Base-by-base conservation (phyloP, 176 grass and related monocot species). In the sorghum (Sorghum bicolor) region DNA sequence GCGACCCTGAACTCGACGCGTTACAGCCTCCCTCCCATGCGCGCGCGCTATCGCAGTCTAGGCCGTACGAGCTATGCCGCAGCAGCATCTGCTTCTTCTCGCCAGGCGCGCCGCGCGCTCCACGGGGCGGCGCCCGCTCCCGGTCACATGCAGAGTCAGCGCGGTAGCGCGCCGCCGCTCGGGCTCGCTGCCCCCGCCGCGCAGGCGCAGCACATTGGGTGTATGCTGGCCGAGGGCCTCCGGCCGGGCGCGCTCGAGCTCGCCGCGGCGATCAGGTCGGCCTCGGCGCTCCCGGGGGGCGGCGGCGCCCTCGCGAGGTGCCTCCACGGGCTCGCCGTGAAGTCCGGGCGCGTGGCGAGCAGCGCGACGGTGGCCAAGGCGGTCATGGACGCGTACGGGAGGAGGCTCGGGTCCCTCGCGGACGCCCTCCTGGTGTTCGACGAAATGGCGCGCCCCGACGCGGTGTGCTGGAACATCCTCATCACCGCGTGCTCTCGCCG, bases 401-500 rank as follows among this genome's bases (percentile, higher is more conserved):
- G 76, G 74, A 10, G 44, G 44, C 3, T 33, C 4, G 81, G 78
- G n/a, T 45, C 74, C 44, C 68, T 94, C 16, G 22, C 39, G 19
- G 60, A 85, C 47, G 86, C 88, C 37, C 80, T 68, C 72, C 38
- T 16, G 36, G 26, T 96, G 79, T 96, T 96, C 34, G 72, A 84
- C 40, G 90, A 93, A 78, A 89, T 93, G 83, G 6, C 14, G 58
- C 38, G 17, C 33, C 75, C 50, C 2, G 94, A 96, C 72, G 82
- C 91, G 0, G 90, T 93, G 28, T 81, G 85, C 76, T 91, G 91
- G 94, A 93, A 93, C 75, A 86, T 92, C 78, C 70, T 94, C 24
- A 79, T 92, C 74, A 77, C 89, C 5, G 84, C 67, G 14, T 86
- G 65, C 85, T 86, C 84, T 16, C 87, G 84, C 3, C 89, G 68